Base-by-base conservation (phyloP, 2,329 filamentous ascomycete species). In the Monilinia laxa region DNA sequence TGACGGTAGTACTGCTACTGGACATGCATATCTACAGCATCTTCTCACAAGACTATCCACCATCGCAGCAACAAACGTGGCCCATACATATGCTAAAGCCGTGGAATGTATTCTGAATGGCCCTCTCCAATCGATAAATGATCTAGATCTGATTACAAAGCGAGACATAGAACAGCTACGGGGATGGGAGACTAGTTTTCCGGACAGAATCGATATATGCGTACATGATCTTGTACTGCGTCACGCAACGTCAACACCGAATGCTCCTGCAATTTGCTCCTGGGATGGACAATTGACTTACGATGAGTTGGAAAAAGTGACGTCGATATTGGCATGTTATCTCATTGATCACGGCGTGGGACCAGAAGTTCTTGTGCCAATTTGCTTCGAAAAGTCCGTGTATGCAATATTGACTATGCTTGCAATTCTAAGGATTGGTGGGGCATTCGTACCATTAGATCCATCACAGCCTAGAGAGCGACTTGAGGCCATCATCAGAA, bases 361-460 rank as follows among this genome's bases (percentile, higher is more conserved):
- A 2, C 62, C 62, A 47, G 62, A 69, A 20, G 18, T 57, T 0
- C 59, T 68, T 20, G 70, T 74, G 16, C 68, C 71, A 18, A 38
- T 72, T 12, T 71, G 67, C 53, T 71, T 73, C 31, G 69, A 72
- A 18, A 74, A 74, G 62, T 71, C 70, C 2, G 38, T 45, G n/a
- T 75, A 68, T 56, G 67, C 73, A n/a, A 68, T 74, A 25, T 69
- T 76, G 4, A 71, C 71, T 20, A 73, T 75, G 68, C 67, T 76
- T 20, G 73, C 67, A 20, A 67, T 76, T 12, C 38, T 74, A 12
- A 74, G 73, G 65, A 70, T 72, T n/a, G 75, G 75, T 2, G 73
- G 69, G 40, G 71, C 72, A 14, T 75, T 71, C 25, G 72, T 77
- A 25, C 70, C 73, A n/a, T 63, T 53, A 38, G 65, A 63, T 40